Evolutionary conservation across 2,329 filamentous ascomycete genomes (phyloP).

Genomic region (Calonectria hawksworthii): DNA sequence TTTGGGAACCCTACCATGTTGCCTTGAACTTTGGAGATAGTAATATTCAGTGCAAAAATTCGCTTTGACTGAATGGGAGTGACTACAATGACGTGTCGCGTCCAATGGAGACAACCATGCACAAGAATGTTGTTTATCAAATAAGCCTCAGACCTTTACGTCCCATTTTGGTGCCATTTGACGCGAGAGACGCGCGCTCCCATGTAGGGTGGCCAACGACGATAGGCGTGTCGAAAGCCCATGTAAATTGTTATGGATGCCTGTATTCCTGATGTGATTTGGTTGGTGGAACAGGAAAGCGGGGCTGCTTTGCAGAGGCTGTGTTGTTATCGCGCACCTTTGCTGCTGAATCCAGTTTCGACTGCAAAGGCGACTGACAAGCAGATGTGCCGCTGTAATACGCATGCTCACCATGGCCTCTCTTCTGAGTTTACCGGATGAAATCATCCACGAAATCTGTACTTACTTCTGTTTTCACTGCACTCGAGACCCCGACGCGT

Average conservation of each 20-base stretch:
- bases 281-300: neutral
- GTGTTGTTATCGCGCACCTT: too few relatives aligned
- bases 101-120: neutral
- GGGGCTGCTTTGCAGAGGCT: too few relatives aligned
- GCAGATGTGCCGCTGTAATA: neutral
- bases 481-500: neutral
- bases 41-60: neutral
- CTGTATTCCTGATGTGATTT: neutral
- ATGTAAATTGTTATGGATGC: neutral
- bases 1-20: neutral
- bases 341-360: neutral
- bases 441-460: neutral
- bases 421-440: neutral
- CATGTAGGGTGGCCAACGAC: neutral
- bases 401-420: neutral
- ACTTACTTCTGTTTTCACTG: neutral
- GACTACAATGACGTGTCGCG: neutral
- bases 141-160: neutral
- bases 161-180: neutral
- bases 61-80: neutral
- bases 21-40: neutral
- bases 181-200: neutral
- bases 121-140: neutral
- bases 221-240: neutral
- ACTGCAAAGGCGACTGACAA: neutral